Base-by-base conservation (phyloP, 108 stramenopile genomes). In the Parietichytrium sp. region DNA sequence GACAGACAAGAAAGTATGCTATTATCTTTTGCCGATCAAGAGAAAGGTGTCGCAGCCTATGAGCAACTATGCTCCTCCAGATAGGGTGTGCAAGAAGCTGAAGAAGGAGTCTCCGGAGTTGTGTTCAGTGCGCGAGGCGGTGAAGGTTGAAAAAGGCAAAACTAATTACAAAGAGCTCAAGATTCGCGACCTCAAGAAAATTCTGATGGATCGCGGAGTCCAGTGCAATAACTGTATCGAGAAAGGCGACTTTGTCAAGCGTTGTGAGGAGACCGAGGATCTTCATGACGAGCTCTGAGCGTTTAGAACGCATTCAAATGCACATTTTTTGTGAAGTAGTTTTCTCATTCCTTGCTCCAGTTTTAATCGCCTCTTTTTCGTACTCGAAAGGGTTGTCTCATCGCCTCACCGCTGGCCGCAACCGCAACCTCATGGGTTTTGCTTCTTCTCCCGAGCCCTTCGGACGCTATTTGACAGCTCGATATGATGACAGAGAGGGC, bases 231-330 rank as follows among this genome's bases (percentile, higher is more conserved):
- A 96, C 51, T 98, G 97, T 85, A 82, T 96, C 33, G 98, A 99
- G 87, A 99, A 99, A 94, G 93, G 90, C n/a, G 98, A 99, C 82
- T 99, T 96, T 86, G 93, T 99, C 86, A 92, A 93, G 88, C 93
- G 88, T 84, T 95, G 96, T 61, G 86, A 94, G 86, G 94, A 94
- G 27, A 98, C 98, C 18, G 95, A 96, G 82, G 93, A 97, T 86
- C 61, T 93, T 80, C 86, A 26, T 42, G 27, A 15, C 49, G 87
- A 88, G 79, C 27, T 88, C 47, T 88, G 80, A 82, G 29, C 38
- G 55, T 72, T 49, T 10, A 4, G 27, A 38, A 12, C 23, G 61
- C 20, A 23, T 16, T 6, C 54, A 54, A 6, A n/a, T n/a, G n/a
- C n/a, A n/a, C n/a, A n/a, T n/a, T n/a, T n/a, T n/a, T n/a, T n/a